phyloP scores from a whole-genome alignment of 2,329 filamentous ascomycete genomes.

The Cryoendolithus antarcticus region DNA sequence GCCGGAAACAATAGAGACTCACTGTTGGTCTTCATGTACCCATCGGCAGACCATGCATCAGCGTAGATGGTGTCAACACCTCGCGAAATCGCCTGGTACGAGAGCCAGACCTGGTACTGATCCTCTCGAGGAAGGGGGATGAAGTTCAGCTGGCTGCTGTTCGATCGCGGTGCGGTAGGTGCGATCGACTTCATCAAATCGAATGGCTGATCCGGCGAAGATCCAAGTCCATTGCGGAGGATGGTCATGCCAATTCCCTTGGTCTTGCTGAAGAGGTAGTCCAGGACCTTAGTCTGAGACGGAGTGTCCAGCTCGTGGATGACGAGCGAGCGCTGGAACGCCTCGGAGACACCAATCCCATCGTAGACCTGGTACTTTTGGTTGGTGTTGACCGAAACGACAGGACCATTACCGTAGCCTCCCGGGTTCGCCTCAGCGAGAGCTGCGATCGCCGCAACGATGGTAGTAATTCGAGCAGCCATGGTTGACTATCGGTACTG shows the following conservation, averaged over 20 bases:
- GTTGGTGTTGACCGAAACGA: constrained; percentile 6
- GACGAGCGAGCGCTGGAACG: constrained; percentile 25
- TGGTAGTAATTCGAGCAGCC: too few relatives aligned
- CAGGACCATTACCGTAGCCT: constrained; percentile 8
- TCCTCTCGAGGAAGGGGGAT: constrained; percentile 11
- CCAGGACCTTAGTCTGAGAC: constrained; percentile 31
- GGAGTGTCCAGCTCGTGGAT: constrained; percentile 18
- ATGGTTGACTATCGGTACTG: too few relatives aligned
- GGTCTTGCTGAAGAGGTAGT: constrained; percentile 34
- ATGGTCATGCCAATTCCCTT: constrained; percentile 39
- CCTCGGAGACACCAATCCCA: constrained; percentile 39
- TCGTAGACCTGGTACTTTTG: constrained; percentile 28
- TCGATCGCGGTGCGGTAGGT: constrained; percentile 27
- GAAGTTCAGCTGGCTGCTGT: constrained; percentile 24
- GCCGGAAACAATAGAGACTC: neutral
- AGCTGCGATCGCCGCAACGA: too few relatives aligned
- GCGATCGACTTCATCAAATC: constrained; percentile 16
- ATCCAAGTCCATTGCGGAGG: constrained; percentile 38
- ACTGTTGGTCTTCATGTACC: constrained; percentile 40
- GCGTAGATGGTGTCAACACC: constrained; percentile 36
- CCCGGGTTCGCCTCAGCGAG: neutral
- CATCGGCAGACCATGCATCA: constrained; percentile 40
- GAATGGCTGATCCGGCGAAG: constrained; percentile 14
- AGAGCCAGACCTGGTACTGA: constrained; percentile 39
- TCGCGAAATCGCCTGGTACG: constrained; percentile 34